Conservation (phyloP, 495 filamentous ascomycete genomes). For the Neurospora africana region DNA sequence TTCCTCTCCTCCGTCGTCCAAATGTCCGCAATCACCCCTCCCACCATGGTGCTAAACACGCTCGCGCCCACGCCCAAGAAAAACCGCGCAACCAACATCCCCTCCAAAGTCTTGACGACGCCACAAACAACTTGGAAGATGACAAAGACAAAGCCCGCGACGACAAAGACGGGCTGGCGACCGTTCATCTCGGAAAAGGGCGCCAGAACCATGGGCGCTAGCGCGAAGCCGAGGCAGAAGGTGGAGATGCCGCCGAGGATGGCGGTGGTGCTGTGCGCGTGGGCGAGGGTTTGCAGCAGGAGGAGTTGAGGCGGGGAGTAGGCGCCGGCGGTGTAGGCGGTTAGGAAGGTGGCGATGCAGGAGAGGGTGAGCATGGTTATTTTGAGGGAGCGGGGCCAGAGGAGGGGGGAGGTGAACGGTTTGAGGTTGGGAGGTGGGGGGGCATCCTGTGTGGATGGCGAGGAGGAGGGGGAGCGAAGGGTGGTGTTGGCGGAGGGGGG, state of each 20-base stretch:
- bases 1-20: conserved; percentile 73
- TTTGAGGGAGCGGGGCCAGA: conserved; percentile 63
- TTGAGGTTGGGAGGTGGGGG: conserved; percentile 47
- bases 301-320: conserved; percentile 58
- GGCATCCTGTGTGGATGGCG: too few relatives aligned
- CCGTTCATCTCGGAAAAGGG: conserved; percentile 87
- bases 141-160: conserved; percentile 55
- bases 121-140: conserved; percentile 67
- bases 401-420: conserved; percentile 58
- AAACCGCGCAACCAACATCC: conserved; percentile 69
- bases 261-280: conserved; percentile 47
- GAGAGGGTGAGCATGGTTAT: conserved; percentile 62
- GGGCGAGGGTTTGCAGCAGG: conserved; percentile 52
- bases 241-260: conserved; percentile 69
- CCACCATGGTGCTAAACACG: conserved; percentile 87
- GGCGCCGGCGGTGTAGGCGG: conserved; percentile 73
- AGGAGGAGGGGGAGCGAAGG: conserved; percentile 15
- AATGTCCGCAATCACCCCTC: conserved; percentile 83
- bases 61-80: conserved; percentile 64
- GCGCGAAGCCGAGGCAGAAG: conserved; percentile 73
- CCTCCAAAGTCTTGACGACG: conserved; percentile 57
- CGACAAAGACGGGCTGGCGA: conserved; percentile 69
- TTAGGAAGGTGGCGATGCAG: conserved; percentile 63
- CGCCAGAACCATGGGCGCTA: conserved; percentile 83
- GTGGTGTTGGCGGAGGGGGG: conserved; percentile 48